Evolutionary conservation across 805 yeast species (phyloP).

Genomic region (Phaffomyces opuntiae): DNA sequence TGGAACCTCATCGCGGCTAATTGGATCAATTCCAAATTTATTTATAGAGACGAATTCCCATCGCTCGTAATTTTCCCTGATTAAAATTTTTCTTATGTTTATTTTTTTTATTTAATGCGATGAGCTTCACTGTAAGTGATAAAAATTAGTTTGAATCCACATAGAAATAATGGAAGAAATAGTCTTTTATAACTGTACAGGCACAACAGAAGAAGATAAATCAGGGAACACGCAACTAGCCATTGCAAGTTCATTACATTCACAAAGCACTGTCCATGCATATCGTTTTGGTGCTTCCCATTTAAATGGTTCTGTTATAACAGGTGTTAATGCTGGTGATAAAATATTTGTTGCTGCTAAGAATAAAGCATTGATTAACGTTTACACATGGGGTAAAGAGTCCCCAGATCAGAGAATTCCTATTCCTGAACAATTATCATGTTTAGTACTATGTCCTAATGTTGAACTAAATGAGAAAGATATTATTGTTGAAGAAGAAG

Average conservation of each 20-base stretch:
- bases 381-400: constrained; percentile 64
- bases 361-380: constrained; percentile 69
- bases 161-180: constrained; percentile 39
- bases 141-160: neutral
- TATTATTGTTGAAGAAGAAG: constrained; percentile 13
- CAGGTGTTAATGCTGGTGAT: constrained; percentile 32
- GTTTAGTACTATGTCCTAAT: constrained; percentile 41
- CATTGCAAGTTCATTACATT: constrained; percentile 34
- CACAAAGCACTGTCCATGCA: constrained; percentile 34
- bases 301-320: constrained; percentile 42
- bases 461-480: constrained; percentile 7
- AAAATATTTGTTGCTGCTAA: constrained; percentile 52
- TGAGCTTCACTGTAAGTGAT: neutral
- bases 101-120: neutral
- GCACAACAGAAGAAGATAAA: constrained; percentile 34
- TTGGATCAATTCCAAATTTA: too few species aligned
- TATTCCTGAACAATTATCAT: constrained; percentile 68
- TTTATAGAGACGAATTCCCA: neutral
- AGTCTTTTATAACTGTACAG: constrained; percentile 39
- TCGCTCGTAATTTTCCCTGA: neutral
- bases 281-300: constrained; percentile 43
- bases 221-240: constrained; percentile 37
- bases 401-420: constrained; percentile 75
- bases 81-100: neutral
- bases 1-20: neutral